Evolutionary conservation across 2,329 filamentous ascomycete species (phyloP).

Genomic region (Alternaria rosae): DNA sequence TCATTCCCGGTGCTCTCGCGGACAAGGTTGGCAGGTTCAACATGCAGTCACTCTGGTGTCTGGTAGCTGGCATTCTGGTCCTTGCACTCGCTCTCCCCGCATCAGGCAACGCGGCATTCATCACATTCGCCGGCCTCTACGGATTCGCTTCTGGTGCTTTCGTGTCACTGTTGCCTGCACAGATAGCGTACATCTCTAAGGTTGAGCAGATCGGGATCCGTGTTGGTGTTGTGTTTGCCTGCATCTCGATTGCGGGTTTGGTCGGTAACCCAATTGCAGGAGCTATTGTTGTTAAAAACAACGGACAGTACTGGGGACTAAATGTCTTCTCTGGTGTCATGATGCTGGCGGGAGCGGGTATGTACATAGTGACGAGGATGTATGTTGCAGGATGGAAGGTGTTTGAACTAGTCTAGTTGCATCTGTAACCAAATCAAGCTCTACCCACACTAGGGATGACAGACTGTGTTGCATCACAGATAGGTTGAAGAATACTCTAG

Average conservation of each 20-base stretch:
- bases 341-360: slow-evolving; percentile 53
- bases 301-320: slow-evolving; percentile 65
- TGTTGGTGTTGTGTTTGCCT: slow-evolving; percentile 60
- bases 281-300: slow-evolving; percentile 57
- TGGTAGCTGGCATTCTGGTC: slow-evolving; percentile 53
- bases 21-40: slow-evolving; percentile 65
- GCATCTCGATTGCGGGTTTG: slow-evolving; percentile 55
- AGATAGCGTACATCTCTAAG: slow-evolving; percentile 53
- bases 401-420: neutral
- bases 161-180: slow-evolving; percentile 57
- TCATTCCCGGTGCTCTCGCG: slow-evolving; percentile 62
- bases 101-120: slow-evolving; percentile 52
- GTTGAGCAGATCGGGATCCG: slow-evolving; percentile 64
- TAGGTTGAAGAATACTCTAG: neutral
- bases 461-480: neutral
- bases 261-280: slow-evolving; percentile 60
- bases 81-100: slow-evolving; percentile 59
- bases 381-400: slow-evolving; percentile 37
- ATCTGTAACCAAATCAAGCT: neutral
- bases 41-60: slow-evolving; percentile 42
- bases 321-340: slow-evolving; percentile 71
- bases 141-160: slow-evolving; percentile 62
- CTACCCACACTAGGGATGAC: neutral
- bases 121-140: slow-evolving; percentile 57
- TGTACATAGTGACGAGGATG: slow-evolving; percentile 41